A percentile compares a stretch with the other conserved stretches of the same genome.
phyloP scores from a whole-genome alignment of 345 rosid species.

The Pistacia atlantica region DNA sequence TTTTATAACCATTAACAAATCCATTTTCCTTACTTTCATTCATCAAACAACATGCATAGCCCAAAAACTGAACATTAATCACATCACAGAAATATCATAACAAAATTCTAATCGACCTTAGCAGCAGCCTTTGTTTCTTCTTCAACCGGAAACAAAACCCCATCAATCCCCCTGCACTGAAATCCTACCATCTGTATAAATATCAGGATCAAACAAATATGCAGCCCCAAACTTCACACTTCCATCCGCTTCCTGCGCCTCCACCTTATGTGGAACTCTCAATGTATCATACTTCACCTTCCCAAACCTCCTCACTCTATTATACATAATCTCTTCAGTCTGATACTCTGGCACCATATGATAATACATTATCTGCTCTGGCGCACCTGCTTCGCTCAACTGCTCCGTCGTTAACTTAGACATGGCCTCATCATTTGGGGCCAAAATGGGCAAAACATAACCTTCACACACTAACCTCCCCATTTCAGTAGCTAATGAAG shows the following conservation, averaged over 20 bases:
- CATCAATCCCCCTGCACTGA: conserved; percentile 59
- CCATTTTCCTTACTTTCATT: too few relatives aligned
- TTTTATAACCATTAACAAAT: background rate
- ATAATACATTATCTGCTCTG: conserved; percentile 42
- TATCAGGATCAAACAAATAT: conserved; percentile 56
- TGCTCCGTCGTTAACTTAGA: conserved; percentile 56
- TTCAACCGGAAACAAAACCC: conserved; percentile 44
- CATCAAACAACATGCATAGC: background rate
- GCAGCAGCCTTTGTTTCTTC: conserved; percentile 23
- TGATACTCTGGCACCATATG: conserved; percentile 51
- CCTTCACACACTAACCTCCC: conserved; percentile 57
- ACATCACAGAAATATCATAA: background rate
- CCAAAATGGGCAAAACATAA: conserved; percentile 55
- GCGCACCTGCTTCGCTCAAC: conserved; percentile 56
- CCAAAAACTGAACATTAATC: background rate
- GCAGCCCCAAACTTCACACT: conserved; percentile 54
- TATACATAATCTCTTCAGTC: conserved; percentile 65
- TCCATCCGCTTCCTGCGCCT: conserved; percentile 57
- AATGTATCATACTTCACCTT: conserved; percentile 48
- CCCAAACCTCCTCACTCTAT: conserved; percentile 54
- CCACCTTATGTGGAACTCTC: conserved; percentile 53
- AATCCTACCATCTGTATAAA: conserved; percentile 55
- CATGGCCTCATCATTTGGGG: conserved; percentile 65
- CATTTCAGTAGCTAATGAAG: conserved; percentile 56
- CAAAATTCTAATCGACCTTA: conserved; percentile 15